Conservation (phyloP, 2,329 filamentous ascomycete species). For the Gliomastix tumulicola region DNA sequence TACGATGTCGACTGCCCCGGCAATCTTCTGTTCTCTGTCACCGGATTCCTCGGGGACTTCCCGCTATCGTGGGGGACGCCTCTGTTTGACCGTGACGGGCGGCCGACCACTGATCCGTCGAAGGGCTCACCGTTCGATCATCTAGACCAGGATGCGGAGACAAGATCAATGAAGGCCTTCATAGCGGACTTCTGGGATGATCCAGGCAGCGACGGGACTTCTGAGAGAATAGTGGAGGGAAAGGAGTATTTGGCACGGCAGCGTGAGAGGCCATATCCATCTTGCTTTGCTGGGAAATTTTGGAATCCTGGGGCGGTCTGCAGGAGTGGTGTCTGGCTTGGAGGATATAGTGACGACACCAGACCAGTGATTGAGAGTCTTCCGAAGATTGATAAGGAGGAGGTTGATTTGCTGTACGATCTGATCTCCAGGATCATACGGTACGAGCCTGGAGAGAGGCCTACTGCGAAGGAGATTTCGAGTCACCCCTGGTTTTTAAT, state of each 20-base stretch:
- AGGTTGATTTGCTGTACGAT: constrained; percentile 7
- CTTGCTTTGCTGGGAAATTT: constrained; percentile 3
- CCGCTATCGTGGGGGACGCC: constrained; percentile 4
- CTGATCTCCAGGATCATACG: constrained; percentile 5
- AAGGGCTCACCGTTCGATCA: neutral
- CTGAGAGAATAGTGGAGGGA: too few species aligned
- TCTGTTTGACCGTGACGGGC: constrained; percentile 5
- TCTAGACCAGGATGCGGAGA: too few species aligned
- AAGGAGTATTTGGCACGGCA: constrained; percentile 10
- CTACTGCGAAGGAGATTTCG: constrained; percentile 1
- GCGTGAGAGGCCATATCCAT: constrained; percentile 2
- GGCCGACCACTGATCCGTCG: constrained; percentile 1
- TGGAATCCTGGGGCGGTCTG: constrained; percentile 7
- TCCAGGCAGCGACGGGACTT: too few species aligned
- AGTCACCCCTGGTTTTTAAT: constrained; percentile 9
- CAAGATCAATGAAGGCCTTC: too few species aligned
- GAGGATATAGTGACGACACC: constrained; percentile 5
- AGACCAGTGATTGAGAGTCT: constrained; percentile 4
- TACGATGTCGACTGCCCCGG: constrained; percentile 4
- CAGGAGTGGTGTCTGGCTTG: constrained; percentile 2
- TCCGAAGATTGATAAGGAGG: constrained; percentile 3
- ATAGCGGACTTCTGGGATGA: neutral
- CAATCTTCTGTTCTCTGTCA: constrained; percentile 3
- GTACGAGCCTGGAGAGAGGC: constrained; percentile 6
- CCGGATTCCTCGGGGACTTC: constrained; percentile 5